Evolutionary conservation across 1,284 basidiomycete genomes (phyloP), one percentile per base, ranked within the genome.

Genomic region (Tilletia horrida): DNA sequence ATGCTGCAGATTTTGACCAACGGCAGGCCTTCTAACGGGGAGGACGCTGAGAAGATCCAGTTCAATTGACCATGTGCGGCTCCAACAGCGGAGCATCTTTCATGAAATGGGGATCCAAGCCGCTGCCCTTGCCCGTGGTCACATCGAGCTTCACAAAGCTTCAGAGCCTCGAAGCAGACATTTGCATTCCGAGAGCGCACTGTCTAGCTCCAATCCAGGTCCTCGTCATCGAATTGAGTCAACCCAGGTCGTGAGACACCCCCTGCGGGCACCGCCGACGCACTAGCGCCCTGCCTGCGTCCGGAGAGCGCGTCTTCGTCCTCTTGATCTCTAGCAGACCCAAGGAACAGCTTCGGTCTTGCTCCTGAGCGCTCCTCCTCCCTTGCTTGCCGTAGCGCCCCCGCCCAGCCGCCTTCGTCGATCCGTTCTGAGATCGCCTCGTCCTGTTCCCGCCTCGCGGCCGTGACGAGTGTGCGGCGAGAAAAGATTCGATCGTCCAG

Each of bases 361-460:
- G 45, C 47, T n/a, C 65, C 64, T 44, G 69, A 67, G 18, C 27
- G 66, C 27, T 67, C 18, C 3, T 73, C 77, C 3, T 66, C 76
- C 0, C 70, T 72, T 8, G 73, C 69, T 40, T 73, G 69, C 35
- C 72, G 71, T 47, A 79, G 67, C 4, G 73, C 77, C 42, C 70
- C 73, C 9, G 67, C 42, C 70, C 69, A 72, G 3, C 80, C 80
- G 2, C 80, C 80, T 45, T 79, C 72, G 44, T 81, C 80, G 43
- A 81, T 74, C 11, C 72, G 64, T 18, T 74, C 74, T 11, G 70
- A 69, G 52, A 74, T 40, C 7, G 55, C 55, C 55, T 59, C 25
- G 55, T 59, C 55, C 16, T 18, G 55, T 40, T 59, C 55, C 14
- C 55, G 11, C 27, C 55, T 25, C 9, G 55, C 55, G 29, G 55